Evolutionary conservation across 345 rosid species (phyloP).

Genomic region (Eucalyptus sp.): DNA sequence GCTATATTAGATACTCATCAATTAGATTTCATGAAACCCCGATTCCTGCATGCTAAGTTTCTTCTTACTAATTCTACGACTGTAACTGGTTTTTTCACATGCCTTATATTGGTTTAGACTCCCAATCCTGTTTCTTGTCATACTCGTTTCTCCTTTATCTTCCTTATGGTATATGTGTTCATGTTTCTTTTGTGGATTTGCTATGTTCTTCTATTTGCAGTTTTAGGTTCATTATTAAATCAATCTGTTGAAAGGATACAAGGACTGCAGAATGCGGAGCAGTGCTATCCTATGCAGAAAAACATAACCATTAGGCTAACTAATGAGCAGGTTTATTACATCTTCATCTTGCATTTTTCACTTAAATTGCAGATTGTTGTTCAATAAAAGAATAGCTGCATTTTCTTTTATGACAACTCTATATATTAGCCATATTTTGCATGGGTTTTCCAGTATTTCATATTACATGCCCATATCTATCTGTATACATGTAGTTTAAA

Average conservation of each 20-base stretch:
- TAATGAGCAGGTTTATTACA: slow-evolving; percentile 65
- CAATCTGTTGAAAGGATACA: slow-evolving; percentile 37
- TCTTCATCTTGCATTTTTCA: background rate
- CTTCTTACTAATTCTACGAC: background rate
- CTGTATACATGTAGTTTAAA: background rate
- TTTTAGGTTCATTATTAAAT: slow-evolving; percentile 30
- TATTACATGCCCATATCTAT: background rate
- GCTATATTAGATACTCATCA: background rate
- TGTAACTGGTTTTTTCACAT: background rate
- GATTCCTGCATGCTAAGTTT: background rate
- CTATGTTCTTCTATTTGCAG: background rate
- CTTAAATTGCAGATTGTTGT: background rate
- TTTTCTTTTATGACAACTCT: background rate
- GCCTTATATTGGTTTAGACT: background rate
- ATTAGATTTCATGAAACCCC: background rate
- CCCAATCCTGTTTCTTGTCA: background rate
- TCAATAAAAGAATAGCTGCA: background rate
- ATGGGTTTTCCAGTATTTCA: background rate
- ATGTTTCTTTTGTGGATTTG: background rate
- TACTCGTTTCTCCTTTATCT: background rate
- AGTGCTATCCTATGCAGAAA: slow-evolving; percentile 81
- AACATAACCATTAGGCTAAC: slow-evolving; percentile 54
- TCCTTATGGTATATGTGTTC: background rate
- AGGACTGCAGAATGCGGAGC: slow-evolving; percentile 48
- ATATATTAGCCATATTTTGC: background rate